Evolutionary conservation across 345 rosid species (phyloP).

Genomic region (Moringa oleifera): DNA sequence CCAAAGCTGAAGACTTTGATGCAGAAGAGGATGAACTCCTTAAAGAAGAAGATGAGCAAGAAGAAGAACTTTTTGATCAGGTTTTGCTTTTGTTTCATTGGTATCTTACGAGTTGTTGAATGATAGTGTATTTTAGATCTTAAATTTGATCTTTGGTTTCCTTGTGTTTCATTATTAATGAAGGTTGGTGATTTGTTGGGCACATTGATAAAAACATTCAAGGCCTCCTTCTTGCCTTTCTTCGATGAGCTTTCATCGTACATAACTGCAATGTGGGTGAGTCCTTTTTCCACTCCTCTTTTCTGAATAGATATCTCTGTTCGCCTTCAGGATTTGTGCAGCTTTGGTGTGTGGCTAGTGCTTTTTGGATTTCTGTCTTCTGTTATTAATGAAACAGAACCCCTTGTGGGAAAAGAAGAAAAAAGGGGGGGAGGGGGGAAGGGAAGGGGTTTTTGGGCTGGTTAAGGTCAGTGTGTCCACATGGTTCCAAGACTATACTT

Average conservation of each 20-base stretch:
- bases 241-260: conserved; percentile 91
- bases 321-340: too few relatives aligned
- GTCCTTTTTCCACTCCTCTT: conserved; percentile 12
- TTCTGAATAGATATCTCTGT: too few relatives aligned
- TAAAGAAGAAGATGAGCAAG: conserved; percentile 97
- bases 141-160: conserved; percentile 11
- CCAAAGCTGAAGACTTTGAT: conserved; percentile 96
- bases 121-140: not conserved
- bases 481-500: too few relatives aligned
- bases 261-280: conserved; percentile 99
- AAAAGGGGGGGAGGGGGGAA: not conserved
- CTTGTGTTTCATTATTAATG: conserved; percentile 12
- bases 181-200: conserved; percentile 99
- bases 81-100: conserved; percentile 25
- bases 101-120: conserved; percentile 4
- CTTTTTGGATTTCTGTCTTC: too few relatives aligned
- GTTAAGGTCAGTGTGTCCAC: too few relatives aligned
- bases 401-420: too few relatives aligned
- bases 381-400: too few relatives aligned
- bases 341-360: too few relatives aligned
- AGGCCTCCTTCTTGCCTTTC: conserved; percentile 87
- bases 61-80: conserved; percentile 99
- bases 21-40: conserved; percentile 97
- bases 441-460: too few relatives aligned
- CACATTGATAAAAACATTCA: conserved; percentile 92